Base-by-base conservation (phyloP, 495 filamentous ascomycete genomes). In the Podospora comata region DNA sequence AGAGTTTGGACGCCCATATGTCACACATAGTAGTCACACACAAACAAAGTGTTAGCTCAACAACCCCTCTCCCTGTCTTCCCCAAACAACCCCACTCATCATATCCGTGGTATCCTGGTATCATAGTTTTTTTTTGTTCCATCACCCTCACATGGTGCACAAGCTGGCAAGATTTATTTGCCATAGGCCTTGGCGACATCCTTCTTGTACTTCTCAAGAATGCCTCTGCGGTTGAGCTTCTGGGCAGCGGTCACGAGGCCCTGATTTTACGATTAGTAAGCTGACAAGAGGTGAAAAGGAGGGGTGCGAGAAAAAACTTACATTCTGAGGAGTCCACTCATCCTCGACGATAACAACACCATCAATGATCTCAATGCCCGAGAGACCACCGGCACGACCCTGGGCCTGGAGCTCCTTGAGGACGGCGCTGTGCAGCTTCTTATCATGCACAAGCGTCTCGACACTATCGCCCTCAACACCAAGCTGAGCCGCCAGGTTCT, bases 261-360 rank as follows among this genome's bases (percentile, higher is more conserved):
- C 90, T 92, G 69, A n/a, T 48, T 48, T 48, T 48, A 48, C 15
- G 13, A 48, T 48, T 48, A 48, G 39, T 48, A 48, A 48, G 15
- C 39, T 13, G 7, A 48, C 15, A 11, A 48, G 39, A 48, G 39
- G 7, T n/a, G 53, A 39, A 18, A 7, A 16, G 20, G 16, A n/a
- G 53, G 13, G 13, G 13, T 18, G 16, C 13, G 67, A 59, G 61
- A 13, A 13, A 68, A 60, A 65, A 85, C 93, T 88, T 84, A 96
- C 94, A 80, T 96, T 98, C 64, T 96, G 91, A 62, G 95, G 91
- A 28, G 91, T 97, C 95, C 95, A 99, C 77, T 99, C 95, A 79
- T 99, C 94, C 70, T 97, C 93, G 1, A 92, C 91, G 75, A 99
- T 77, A 5, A 97, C 92, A 18, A 96, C 92, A 69, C 95, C 95